Conservation (phyloP, 2,329 filamentous ascomycete genomes). For the Pseudogymnoascus sp. region DNA sequence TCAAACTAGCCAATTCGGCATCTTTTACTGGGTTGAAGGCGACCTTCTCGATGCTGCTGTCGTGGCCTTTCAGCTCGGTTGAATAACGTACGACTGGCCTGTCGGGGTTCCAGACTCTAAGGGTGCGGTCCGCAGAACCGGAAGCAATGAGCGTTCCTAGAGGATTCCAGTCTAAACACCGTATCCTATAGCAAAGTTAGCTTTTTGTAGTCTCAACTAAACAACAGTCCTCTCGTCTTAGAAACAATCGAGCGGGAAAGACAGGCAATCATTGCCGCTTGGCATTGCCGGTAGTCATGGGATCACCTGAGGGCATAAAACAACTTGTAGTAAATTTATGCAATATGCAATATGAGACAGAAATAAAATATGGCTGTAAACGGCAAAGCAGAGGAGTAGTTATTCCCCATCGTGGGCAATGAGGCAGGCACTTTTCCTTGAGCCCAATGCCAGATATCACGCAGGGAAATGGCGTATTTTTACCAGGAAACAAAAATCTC, state of each 20-base stretch:
- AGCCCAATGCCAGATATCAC: neutral
- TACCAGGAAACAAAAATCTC: neutral
- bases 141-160: conserved; percentile 78
- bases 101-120: conserved; percentile 78
- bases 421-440: neutral
- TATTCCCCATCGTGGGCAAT: neutral
- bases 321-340: too few relatives aligned
- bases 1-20: conserved; percentile 67
- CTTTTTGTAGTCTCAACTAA: neutral
- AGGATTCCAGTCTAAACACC: conserved; percentile 84
- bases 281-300: neutral
- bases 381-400: neutral
- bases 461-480: neutral
- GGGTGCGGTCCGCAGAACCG: conserved; percentile 59
- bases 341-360: neutral
- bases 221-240: neutral
- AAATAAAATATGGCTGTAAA: neutral
- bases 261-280: neutral
- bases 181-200: conserved; percentile 45
- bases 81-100: conserved; percentile 65
- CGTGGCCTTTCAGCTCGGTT: conserved; percentile 65
- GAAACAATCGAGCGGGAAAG: neutral
- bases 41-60: conserved; percentile 62
- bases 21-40: conserved; percentile 73
- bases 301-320: neutral